phyloP scores from a whole-genome alignment of 2,329 filamentous ascomycete species.

The Sclerotinia subarctica region DNA sequence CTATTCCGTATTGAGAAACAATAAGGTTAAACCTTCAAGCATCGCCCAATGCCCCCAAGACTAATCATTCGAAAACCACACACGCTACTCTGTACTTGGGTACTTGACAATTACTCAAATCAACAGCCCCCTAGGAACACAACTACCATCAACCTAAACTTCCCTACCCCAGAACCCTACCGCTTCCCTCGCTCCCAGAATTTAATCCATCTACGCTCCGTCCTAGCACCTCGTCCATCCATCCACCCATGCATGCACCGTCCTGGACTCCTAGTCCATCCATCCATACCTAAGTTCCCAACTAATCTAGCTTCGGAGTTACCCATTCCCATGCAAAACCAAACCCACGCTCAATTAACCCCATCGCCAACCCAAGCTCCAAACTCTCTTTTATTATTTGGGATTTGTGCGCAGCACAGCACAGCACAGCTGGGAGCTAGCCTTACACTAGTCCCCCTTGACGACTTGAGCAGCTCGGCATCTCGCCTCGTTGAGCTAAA shows the following conservation, averaged over 20 bases:
- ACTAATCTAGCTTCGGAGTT: neutral
- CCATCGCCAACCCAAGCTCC: neutral
- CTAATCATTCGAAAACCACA: neutral
- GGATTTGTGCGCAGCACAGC: neutral
- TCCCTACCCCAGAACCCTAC: slow-evolving; percentile 9
- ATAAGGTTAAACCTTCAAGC: neutral
- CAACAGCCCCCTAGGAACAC: neutral
- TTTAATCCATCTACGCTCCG: slow-evolving; percentile 7
- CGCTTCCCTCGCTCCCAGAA: neutral
- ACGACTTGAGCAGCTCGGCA: neutral
- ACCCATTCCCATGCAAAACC: neutral
- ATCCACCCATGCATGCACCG: too few relatives aligned
- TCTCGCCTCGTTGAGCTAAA: neutral
- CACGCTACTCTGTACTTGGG: neutral
- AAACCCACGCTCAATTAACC: slow-evolving; percentile 1
- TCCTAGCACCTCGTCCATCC: neutral
- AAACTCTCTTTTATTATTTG: slow-evolving; percentile 10
- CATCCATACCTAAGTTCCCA: too few relatives aligned
- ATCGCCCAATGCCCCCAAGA: neutral
- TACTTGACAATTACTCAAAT: too few relatives aligned
- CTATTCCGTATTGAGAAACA: neutral
- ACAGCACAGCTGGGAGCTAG: neutral
- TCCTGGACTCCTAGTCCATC: too few relatives aligned
- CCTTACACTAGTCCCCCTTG: slow-evolving; percentile 4
- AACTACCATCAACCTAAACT: neutral